Conservation (phyloP, 176 grass and related monocot species). For the Metroxylon sagu region DNA sequence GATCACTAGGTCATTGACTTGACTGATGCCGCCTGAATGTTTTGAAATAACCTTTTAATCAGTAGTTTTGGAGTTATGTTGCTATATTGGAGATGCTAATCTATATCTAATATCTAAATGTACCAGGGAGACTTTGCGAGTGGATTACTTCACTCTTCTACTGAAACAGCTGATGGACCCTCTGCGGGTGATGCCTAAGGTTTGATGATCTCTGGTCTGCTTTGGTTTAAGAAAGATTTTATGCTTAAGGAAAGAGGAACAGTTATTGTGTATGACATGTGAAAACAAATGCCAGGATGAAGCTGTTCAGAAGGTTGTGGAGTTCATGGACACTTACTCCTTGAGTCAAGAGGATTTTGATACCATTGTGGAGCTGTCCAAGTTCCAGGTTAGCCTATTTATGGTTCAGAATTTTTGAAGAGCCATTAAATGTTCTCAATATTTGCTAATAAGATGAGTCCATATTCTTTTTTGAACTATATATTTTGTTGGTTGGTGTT, state of each 20-base stretch:
- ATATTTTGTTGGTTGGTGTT: too few relatives aligned
- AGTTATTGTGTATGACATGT: too few relatives aligned
- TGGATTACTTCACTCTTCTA: conserved; percentile 79
- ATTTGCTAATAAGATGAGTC: too few relatives aligned
- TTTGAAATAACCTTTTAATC: too few relatives aligned
- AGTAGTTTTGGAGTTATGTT: too few relatives aligned
- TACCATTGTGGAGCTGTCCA: conserved; percentile 85
- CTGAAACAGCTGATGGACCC: conserved; percentile 63
- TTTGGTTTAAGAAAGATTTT: neutral
- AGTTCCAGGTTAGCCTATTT: conserved; percentile 53
- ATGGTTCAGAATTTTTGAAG: neutral
- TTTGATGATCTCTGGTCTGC: conserved; percentile 18
- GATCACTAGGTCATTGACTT: too few relatives aligned
- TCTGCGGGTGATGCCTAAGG: conserved; percentile 69
- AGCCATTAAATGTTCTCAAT: too few relatives aligned
- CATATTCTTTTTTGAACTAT: too few relatives aligned
- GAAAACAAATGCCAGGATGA: conserved; percentile 41
- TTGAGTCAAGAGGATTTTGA: conserved; percentile 96
- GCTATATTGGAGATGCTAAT: too few relatives aligned
- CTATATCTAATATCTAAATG: conserved; percentile 11
- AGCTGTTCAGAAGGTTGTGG: conserved; percentile 78
- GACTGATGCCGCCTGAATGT: too few relatives aligned
- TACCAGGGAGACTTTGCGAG: conserved; percentile 67
- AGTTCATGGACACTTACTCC: conserved; percentile 95
- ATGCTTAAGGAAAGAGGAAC: too few relatives aligned